phyloP scores from a whole-genome alignment of 2,329 filamentous ascomycete genomes.

The Monilinia fructigena region DNA sequence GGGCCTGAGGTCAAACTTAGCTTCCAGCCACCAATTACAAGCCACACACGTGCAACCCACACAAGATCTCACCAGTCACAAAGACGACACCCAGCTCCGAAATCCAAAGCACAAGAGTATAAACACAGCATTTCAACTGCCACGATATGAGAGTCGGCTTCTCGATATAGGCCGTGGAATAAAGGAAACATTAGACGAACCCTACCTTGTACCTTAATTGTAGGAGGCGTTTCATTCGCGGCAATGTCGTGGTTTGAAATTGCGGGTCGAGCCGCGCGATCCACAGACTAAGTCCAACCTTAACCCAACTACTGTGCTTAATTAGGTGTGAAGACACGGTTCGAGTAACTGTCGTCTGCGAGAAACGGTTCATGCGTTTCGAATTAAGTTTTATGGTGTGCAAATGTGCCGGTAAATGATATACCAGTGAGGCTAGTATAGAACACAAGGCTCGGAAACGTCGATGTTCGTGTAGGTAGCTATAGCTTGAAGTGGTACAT shows the following conservation, averaged over 20 bases:
- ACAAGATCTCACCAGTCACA: not conserved
- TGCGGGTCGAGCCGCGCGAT: not conserved
- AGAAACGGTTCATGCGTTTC: too few species aligned
- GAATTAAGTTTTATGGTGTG: too few species aligned
- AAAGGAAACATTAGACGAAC: not conserved
- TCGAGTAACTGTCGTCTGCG: too few species aligned
- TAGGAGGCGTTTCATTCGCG: too few species aligned
- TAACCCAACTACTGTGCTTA: not conserved
- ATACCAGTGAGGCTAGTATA: too few species aligned
- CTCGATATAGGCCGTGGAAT: too few species aligned
- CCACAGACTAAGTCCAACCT: not conserved
- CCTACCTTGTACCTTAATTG: not conserved
- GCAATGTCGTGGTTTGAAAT: too few species aligned
- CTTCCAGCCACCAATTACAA: not conserved
- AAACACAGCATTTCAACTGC: not conserved
- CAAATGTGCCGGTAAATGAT: too few species aligned
- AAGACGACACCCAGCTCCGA: not conserved
- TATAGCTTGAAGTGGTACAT: too few species aligned
- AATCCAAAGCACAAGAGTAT: not conserved
- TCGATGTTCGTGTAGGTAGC: too few species aligned
- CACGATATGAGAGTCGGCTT: not conserved
- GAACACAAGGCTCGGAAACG: too few species aligned
- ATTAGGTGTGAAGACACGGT: not conserved
- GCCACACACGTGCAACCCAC: not conserved
- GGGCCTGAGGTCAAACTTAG: too few species aligned